Conservation (phyloP, 2,329 filamentous ascomycete species). For the Aspergillus viridinutans region DNA sequence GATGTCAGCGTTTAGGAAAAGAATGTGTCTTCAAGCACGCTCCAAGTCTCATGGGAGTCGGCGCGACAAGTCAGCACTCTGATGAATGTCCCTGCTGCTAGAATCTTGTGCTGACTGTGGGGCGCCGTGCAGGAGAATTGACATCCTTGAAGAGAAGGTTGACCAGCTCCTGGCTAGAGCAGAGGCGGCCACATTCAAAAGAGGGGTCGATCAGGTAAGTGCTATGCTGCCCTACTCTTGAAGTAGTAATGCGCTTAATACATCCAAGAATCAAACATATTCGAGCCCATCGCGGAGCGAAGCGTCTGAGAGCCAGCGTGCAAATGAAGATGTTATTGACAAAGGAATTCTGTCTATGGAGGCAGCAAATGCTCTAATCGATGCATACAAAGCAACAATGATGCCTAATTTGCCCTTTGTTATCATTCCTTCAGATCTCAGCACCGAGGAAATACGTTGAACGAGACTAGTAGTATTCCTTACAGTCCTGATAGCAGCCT, state of each 20-base stretch:
- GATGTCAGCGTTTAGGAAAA: constrained; percentile 35
- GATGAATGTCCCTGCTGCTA: neutral
- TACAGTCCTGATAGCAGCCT: constrained; percentile 28
- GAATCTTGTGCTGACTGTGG: constrained; percentile 1
- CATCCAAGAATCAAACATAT: too few species aligned
- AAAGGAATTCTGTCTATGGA: constrained; percentile 13
- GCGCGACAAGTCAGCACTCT: constrained; percentile 28
- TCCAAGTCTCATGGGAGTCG: constrained; percentile 32
- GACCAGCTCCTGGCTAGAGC: constrained; percentile 5
- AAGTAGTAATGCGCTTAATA: too few species aligned
- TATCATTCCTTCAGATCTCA: constrained; percentile 23
- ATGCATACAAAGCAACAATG: constrained; percentile 32
- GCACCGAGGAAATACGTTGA: constrained; percentile 22
- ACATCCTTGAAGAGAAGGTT: constrained; percentile 30
- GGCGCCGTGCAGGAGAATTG: constrained; percentile 23
- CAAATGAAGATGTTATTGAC: constrained; percentile 15
- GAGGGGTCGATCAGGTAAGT: too few species aligned
- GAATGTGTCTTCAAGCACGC: constrained; percentile 33
- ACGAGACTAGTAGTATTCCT: constrained; percentile 35
- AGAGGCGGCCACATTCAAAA: neutral
- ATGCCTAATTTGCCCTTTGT: constrained; percentile 38
- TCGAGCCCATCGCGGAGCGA: neutral
- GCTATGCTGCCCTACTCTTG: too few species aligned
- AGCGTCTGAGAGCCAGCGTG: neutral
- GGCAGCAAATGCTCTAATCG: constrained; percentile 21